Evolutionary conservation across 2,329 filamentous ascomycete genomes (phyloP), one percentile per base, ranked within the genome.

Genomic region (Seiridium unicorne): DNA sequence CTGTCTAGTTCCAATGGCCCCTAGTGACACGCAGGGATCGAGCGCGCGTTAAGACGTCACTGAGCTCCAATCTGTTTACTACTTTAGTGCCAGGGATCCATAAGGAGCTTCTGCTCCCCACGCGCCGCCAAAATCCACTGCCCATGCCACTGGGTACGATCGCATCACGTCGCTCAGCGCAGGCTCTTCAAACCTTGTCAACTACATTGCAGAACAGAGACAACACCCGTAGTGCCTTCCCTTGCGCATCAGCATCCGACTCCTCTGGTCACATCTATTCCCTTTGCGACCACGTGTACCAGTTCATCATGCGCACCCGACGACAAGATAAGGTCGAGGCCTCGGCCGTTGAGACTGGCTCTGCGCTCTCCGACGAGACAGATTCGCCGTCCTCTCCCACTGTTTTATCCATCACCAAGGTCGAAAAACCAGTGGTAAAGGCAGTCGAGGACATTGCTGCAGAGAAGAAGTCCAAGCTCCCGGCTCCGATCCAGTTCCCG

Each of bases 401-500:
- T 3, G 48, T 44, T 4, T 38, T 38, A 7, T 13, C 57, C 31
- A 44, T 58, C 35, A 44, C 53, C 53, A 51, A 60, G 42, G 38
- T 49, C n/a, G 58, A 56, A 8, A 38, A 46, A 40, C 53, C 53
- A 5, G 35, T 44, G 5, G 32, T 53, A 1, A 36, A 40, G 40
- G 34, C 61, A 11, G 60, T 48, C 32, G 47, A 61, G n/a, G 34
- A 13, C 18, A 38, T 26, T 36, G 38, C 38, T 38, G 54, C 40
- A 9, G 34, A 46, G 46, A 61, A 57, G 44, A 47, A 32, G 42
- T 73, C 76, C 18, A 76, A 72, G 65, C 68, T 86, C 32, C 82
- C 83, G 3, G 62, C 61, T 8, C 62, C 70, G 10, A 64, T 81
- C n/a, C 79, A 80, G 60, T 86, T 87, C 65, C 83, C 82, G 7